Evolutionary conservation across 2,329 filamentous ascomycete species (phyloP).

Genomic region (Periconia sp.): DNA sequence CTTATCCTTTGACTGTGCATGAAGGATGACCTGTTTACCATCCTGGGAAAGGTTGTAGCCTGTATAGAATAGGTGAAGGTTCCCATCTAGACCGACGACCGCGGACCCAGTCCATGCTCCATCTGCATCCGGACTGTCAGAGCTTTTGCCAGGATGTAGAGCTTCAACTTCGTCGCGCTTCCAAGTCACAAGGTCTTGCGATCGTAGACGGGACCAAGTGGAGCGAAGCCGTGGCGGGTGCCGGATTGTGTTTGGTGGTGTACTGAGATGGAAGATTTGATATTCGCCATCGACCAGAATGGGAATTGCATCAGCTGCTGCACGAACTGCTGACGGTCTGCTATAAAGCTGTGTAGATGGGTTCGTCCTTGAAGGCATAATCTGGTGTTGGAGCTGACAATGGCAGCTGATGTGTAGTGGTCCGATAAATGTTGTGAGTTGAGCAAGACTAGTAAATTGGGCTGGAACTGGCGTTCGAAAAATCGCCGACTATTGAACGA

Average conservation of each 20-base stretch:
- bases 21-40: conserved; percentile 44
- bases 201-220: conserved; percentile 29
- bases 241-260: conserved; percentile 37
- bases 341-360: conserved; percentile 14
- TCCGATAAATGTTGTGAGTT: too few relatives aligned
- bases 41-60: conserved; percentile 41
- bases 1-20: conserved; percentile 27
- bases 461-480: too few relatives aligned
- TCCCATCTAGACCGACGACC: conserved; percentile 37
- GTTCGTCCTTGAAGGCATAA: not conserved
- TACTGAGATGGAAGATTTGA: conserved; percentile 43
- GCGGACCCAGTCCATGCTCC: conserved; percentile 46
- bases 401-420: too few relatives aligned
- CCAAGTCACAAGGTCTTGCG: conserved; percentile 2
- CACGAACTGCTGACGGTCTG: conserved; percentile 33
- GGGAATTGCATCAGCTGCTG: conserved; percentile 46
- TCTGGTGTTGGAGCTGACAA: too few relatives aligned
- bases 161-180: not conserved
- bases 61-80: conserved; percentile 48
- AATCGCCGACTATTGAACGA: too few relatives aligned
- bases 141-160: conserved; percentile 19
- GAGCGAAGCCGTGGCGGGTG: conserved; percentile 42
- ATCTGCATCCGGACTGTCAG: conserved; percentile 34
- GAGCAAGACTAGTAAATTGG: too few relatives aligned
- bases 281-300: conserved; percentile 46